phyloP scores from a whole-genome alignment of 805 yeast species.

The Isabelozyma rhagii region DNA sequence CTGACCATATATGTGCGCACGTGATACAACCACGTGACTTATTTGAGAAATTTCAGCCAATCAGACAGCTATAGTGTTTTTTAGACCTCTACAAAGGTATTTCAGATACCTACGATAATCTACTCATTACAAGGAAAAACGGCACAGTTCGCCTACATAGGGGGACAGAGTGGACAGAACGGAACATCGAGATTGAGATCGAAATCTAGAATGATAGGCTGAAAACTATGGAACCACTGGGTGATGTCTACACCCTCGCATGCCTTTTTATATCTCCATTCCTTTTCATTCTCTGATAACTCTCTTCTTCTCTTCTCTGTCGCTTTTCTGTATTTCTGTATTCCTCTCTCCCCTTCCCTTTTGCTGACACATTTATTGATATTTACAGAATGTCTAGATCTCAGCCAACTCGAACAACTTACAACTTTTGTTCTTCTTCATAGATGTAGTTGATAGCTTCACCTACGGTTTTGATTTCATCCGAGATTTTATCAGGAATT shows the following conservation, averaged over 20 bases:
- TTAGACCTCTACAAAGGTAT: not conserved
- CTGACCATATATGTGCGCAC: not conserved
- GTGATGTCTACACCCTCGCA: too few species aligned
- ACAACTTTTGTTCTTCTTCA: conserved; percentile 52
- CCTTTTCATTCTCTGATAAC: too few species aligned
- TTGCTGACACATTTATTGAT: not conserved
- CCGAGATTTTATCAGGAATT: conserved; percentile 88
- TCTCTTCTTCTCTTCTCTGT: not conserved
- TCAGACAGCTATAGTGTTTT: not conserved
- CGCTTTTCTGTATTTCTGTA: conserved; percentile 1
- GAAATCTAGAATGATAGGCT: too few species aligned
- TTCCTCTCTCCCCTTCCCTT: not conserved
- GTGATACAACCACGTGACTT: not conserved
- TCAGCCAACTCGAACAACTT: conserved; percentile 5
- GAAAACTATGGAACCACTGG: too few species aligned
- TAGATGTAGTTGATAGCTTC: conserved; percentile 88
- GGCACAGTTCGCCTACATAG: not conserved
- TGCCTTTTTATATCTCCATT: too few species aligned
- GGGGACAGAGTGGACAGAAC: too few species aligned
- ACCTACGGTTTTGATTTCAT: conserved; percentile 87
- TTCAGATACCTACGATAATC: too few species aligned
- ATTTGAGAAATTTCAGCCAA: not conserved
- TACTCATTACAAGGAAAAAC: not conserved
- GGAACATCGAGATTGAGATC: too few species aligned
- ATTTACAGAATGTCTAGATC: not conserved